A percentile compares a stretch with the other conserved stretches of the same genome.
phyloP scores from a whole-genome alignment of 2,329 filamentous ascomycete genomes.

The Cytospora piceae region DNA sequence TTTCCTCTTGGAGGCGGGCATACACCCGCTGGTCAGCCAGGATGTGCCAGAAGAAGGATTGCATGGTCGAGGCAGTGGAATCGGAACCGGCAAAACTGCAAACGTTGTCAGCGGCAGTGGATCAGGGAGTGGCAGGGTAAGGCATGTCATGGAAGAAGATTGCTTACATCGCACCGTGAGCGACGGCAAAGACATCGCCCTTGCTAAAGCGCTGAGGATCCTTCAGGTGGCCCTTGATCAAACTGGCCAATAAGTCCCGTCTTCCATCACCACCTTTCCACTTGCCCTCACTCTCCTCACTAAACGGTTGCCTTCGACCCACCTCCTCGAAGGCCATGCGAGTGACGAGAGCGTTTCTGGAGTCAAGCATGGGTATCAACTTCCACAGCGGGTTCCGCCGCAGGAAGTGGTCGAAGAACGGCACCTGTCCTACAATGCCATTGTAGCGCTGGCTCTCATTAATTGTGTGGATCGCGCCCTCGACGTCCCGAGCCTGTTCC shows the following conservation, averaged over 20 bases:
- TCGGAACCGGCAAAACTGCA: conserved; percentile 63
- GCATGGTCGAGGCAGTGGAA: conserved; percentile 63
- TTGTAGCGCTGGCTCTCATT: conserved; percentile 58
- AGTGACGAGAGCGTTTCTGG: conserved; percentile 53
- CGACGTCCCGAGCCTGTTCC: conserved; percentile 53
- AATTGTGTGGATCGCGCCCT: conserved; percentile 55
- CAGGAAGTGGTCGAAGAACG: conserved; percentile 52
- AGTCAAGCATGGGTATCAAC: conserved; percentile 47
- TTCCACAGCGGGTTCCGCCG: conserved; percentile 54
- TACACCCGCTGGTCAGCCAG: conserved; percentile 50
- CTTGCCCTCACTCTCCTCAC: conserved; percentile 48
- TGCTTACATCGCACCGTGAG: conserved; percentile 59
- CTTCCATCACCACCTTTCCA: conserved; percentile 47
- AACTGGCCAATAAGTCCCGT: conserved; percentile 54
- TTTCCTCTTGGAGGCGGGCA: conserved; percentile 45
- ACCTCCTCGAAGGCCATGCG: conserved; percentile 57
- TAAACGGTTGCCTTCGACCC: conserved; percentile 49
- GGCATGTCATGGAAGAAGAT: background rate
- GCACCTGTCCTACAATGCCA: conserved; percentile 55
- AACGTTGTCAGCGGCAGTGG: conserved; percentile 1
- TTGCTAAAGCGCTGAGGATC: conserved; percentile 51
- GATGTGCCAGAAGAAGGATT: conserved; percentile 57
- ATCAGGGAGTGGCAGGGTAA: background rate
- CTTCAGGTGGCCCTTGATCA: conserved; percentile 57
- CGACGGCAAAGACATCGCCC: conserved; percentile 60